These are phyloP conservation scores for Thalia dealbata DNA, from an alignment of 176 grass and related monocot species.

Conservation along the genomic window DNA sequence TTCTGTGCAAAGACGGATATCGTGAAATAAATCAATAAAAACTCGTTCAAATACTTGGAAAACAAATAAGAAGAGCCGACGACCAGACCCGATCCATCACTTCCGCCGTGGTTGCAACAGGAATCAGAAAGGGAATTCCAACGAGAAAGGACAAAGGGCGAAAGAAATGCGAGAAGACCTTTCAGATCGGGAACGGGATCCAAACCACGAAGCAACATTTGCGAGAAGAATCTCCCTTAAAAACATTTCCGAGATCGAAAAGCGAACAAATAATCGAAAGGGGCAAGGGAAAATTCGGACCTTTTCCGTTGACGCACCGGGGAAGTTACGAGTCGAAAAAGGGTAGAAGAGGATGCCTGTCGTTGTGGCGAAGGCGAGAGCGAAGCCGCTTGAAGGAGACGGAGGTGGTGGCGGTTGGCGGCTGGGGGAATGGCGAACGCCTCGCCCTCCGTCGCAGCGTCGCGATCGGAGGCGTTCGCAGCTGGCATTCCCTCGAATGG, in stretches of 20 bases:
- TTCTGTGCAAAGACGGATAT: background rate
- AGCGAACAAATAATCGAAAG: background rate
- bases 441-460: no score
- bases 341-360: no score
- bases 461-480: no score
- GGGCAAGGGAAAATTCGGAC: background rate
- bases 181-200: background rate
- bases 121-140: background rate
- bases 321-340: no score
- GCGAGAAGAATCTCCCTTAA: no score
- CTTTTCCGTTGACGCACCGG: background rate
- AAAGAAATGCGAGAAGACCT: background rate
- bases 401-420: background rate
- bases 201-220: background rate
- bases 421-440: no score
- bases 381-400: background rate
- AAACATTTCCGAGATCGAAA: background rate
- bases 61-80: background rate
- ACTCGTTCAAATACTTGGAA: background rate
- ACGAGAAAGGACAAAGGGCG: background rate
- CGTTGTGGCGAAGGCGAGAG: no score
- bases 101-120: background rate
- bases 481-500: no score
- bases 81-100: background rate
- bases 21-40: background rate